Evolutionary conservation across 1,284 basidiomycete genomes (phyloP), one percentile per base, ranked within the genome.

Genomic region (Naganishia albida): DNA sequence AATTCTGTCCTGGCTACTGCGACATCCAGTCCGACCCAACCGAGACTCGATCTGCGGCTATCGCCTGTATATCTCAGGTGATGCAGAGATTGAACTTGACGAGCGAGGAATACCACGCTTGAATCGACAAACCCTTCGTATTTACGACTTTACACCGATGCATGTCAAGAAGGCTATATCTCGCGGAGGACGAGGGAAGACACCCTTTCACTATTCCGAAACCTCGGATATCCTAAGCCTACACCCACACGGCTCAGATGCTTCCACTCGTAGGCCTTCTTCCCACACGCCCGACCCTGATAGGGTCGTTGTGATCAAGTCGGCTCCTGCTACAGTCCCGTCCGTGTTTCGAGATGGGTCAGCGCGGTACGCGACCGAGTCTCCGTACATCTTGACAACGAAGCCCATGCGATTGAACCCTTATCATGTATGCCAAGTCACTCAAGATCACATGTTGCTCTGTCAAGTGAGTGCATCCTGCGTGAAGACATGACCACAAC

Each of bases 11-110:
- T 60, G 57, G 57, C 46, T 60, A n/a, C 25, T 50, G 20, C 46
- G 34, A 40, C 44, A 50, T 40, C 34, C 57, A 15, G 30, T 49
- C 6, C 34, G 57, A 30, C 57, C 57, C 7, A 25, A 26, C 8
- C 34, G 23, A 39, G 48, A 60, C 18, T 34, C 57, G 13, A 49
- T 60, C 0, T 60, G 57, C 39, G 57, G 57, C 2, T 60, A 50
- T 28, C 57, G 46, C 10, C 57, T 60, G 6, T 38, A 23, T 25
- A 49, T 49, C 23, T n/a, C 57, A 8, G 46, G 23, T 2, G 57
- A 50, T 25, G 13, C 43, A 2, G 39, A 28, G 20, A 38, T 7
- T 6, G 46, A 8, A 8, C 20, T 50, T 25, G 57, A 50, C 2
- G 23, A 12, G 7, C 25, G 2, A 10, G 34, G 34, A 15, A 2